A percentile compares a stretch with the other conserved stretches of the same genome.
Conservation (phyloP, 2,329 filamentous ascomycete genomes). For the Neonectria ditissima region DNA sequence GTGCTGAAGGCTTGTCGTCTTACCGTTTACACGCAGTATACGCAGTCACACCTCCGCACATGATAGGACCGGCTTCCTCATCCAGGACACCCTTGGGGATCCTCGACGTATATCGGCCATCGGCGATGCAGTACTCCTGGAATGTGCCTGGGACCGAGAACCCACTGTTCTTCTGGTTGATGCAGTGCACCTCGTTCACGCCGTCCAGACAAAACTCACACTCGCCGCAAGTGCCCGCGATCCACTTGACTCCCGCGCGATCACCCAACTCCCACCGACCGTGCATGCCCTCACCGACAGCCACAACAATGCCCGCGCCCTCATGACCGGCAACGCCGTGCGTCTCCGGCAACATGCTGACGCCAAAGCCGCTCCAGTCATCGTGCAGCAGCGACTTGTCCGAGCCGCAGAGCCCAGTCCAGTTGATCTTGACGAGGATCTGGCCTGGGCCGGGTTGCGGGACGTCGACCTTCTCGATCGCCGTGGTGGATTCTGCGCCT, state of each 20-base stretch:
- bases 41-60: constrained; percentile 85
- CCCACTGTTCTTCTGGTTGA: constrained; percentile 78
- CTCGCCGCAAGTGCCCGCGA: constrained; percentile 83
- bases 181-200: constrained; percentile 83
- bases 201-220: constrained; percentile 82
- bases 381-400: constrained; percentile 43
- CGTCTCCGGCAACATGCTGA: constrained; percentile 33
- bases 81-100: constrained; percentile 79
- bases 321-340: constrained; percentile 74
- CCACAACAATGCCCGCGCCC: constrained; percentile 84
- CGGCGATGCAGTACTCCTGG: constrained; percentile 88
- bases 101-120: constrained; percentile 82
- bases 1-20: background rate
- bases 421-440: constrained; percentile 41
- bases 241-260: constrained; percentile 87
- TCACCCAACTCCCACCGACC: constrained; percentile 80
- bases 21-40: constrained; percentile 85
- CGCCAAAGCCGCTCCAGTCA: constrained; percentile 40
- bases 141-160: constrained; percentile 91
- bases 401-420: constrained; percentile 42
- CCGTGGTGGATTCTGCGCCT: constrained; percentile 26
- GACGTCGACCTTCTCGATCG: constrained; percentile 35
- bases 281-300: constrained; percentile 77
- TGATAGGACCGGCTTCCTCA: constrained; percentile 80
- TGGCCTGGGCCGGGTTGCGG: constrained; percentile 36